These are phyloP conservation scores for Mycena citricolor DNA, from an alignment of 1,284 basidiomycete genomes.

Conservation along the genomic window DNA sequence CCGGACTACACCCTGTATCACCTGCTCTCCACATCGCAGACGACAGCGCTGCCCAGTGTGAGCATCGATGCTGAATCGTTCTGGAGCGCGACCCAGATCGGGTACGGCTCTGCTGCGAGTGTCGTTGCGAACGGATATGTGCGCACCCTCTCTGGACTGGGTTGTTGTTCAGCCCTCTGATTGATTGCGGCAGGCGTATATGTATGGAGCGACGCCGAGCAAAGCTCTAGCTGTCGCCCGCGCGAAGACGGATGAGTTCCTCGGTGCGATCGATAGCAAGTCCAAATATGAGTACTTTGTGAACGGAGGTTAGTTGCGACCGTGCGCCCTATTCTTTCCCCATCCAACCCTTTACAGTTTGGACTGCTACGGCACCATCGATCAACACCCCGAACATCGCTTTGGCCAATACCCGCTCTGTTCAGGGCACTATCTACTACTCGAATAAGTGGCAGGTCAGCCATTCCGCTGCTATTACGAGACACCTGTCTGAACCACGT, in stretches of 20 bases:
- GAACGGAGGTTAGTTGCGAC: no score
- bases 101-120: neutral
- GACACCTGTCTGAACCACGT: no score
- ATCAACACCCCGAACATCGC: neutral
- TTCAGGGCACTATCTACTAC: constrained; percentile 16
- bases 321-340: neutral
- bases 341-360: constrained; percentile 4
- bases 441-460: constrained; percentile 13
- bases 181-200: no score
- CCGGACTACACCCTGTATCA: constrained; percentile 6
- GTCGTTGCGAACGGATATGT: constrained; percentile 1
- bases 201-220: constrained; percentile 2
- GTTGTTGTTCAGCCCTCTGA: no score
- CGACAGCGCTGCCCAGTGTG: neutral
- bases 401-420: constrained; percentile 10
- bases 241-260: neutral
- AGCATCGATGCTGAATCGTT: neutral
- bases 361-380: constrained; percentile 7
- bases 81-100: constrained; percentile 3
- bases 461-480: neutral
- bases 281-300: constrained; percentile 9
- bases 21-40: constrained; percentile 1
- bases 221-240: neutral
- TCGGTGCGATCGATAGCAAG: constrained; percentile 4
- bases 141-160: no score